Conservation (phyloP, 371 early-diverging fungal species). For the Zopfochytrium polystomum region DNA sequence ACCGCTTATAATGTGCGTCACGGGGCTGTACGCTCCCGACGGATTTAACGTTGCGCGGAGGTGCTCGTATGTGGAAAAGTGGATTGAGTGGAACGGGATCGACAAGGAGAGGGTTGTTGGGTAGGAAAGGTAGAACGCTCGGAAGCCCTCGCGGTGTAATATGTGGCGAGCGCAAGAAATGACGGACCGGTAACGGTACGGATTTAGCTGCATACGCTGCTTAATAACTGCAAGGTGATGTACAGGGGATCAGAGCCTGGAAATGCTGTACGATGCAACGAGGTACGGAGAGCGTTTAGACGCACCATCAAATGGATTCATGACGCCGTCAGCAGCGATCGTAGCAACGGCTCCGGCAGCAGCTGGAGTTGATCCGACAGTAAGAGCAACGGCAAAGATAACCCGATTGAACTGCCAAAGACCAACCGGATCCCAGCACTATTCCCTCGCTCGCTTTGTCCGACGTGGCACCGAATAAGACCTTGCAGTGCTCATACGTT, state of each 20-base stretch:
- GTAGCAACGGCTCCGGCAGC: conserved; percentile 91
- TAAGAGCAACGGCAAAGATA: neutral
- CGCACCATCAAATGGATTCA: conserved; percentile 93
- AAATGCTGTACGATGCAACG: too few species aligned
- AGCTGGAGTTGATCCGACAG: conserved; percentile 23
- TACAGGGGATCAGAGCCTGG: too few species aligned
- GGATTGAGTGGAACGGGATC: conserved; percentile 87
- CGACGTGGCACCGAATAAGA: conserved; percentile 61
- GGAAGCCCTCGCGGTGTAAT: conserved; percentile 68
- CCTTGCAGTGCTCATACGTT: conserved; percentile 87
- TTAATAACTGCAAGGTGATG: conserved; percentile 66
- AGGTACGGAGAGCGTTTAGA: too few species aligned
- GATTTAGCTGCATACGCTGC: conserved; percentile 86
- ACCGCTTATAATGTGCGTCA: conserved; percentile 81
- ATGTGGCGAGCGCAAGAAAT: conserved; percentile 65
- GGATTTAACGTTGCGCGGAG: conserved; percentile 75
- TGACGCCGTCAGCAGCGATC: conserved; percentile 79
- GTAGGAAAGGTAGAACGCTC: conserved; percentile 86
- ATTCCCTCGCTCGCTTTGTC: too few species aligned
- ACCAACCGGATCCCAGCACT: conserved; percentile 62
- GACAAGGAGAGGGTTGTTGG: conserved; percentile 88
- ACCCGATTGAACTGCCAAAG: neutral
- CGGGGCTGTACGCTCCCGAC: conserved; percentile 72
- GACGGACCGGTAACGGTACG: conserved; percentile 52
- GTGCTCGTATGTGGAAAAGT: conserved; percentile 87